A percentile compares a stretch with the other conserved stretches of the same genome.
phyloP scores from a whole-genome alignment of 305 asterid genomes.

The Plantago lanceolata region DNA sequence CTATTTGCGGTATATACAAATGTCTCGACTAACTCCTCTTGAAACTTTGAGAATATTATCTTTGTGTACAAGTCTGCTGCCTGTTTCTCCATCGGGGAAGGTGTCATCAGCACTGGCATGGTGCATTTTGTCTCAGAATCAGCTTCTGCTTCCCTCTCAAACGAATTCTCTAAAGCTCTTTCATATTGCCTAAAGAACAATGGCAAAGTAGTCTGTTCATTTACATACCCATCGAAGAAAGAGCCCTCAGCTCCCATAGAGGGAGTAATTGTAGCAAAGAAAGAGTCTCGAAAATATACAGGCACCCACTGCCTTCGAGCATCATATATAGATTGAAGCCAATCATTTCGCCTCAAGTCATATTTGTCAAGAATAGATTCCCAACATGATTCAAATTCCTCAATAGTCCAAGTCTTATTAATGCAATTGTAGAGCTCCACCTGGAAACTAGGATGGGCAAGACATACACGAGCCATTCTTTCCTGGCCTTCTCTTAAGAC shows the following conservation, averaged over 20 bases:
- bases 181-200: constrained; percentile 85
- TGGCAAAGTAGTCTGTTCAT: constrained; percentile 71
- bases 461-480: constrained; percentile 60
- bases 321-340: constrained; percentile 71
- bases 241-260: constrained; percentile 51
- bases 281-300: constrained; percentile 70
- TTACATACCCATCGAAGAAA: constrained; percentile 73
- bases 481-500: constrained; percentile 71
- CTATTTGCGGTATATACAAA: constrained; percentile 82
- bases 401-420: constrained; percentile 60
- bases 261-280: constrained; percentile 54
- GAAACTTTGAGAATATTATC: constrained; percentile 66
- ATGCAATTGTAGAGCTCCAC: constrained; percentile 71
- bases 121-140: constrained; percentile 63
- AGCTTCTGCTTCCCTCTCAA: constrained; percentile 77
- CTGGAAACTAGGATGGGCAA: constrained; percentile 62
- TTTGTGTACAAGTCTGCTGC: constrained; percentile 68
- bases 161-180: constrained; percentile 72
- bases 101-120: constrained; percentile 63
- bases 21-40: constrained; percentile 83
- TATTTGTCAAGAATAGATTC: constrained; percentile 58
- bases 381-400: constrained; percentile 79
- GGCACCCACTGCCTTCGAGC: constrained; percentile 78
- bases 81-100: constrained; percentile 90
- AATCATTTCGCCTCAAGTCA: constrained; percentile 61